Evolutionary conservation across 768 basidiomycete species (phyloP).

Genomic region (Cyclocybe aegerita): DNA sequence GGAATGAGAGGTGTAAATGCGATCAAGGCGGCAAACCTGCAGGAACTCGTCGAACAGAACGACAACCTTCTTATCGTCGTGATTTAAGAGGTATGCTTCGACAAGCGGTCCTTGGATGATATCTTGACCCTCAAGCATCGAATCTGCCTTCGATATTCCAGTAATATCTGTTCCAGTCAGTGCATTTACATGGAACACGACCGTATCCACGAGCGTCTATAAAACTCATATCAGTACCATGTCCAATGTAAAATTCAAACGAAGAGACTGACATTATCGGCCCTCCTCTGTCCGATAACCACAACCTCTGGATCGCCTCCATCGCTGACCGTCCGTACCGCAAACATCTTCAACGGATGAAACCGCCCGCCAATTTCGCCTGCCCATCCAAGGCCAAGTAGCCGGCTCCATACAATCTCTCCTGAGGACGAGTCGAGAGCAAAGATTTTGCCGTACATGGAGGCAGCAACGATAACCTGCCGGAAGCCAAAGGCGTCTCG

Average conservation of each 20-base stretch:
- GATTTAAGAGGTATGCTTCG: constrained; percentile 56
- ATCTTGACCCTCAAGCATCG: constrained; percentile 57
- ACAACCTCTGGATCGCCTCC: constrained; percentile 57
- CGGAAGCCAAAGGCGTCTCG: constrained; percentile 87
- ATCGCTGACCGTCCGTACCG: constrained; percentile 46
- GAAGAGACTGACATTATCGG: constrained; percentile 53
- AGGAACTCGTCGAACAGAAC: constrained; percentile 74
- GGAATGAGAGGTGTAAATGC: background rate
- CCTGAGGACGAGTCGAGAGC: constrained; percentile 83
- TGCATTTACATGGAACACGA: constrained; percentile 75
- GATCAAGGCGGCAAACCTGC: constrained; percentile 49
- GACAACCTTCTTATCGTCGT: constrained; percentile 44
- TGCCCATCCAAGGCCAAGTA: constrained; percentile 74
- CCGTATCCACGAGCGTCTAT: constrained; percentile 66
- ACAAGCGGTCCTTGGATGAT: constrained; percentile 57
- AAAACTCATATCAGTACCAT: constrained; percentile 2
- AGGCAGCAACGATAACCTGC: constrained; percentile 77
- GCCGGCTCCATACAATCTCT: constrained; percentile 73
- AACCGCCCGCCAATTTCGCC: constrained; percentile 53
- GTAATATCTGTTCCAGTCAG: constrained; percentile 69
- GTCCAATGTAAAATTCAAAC: background rate
- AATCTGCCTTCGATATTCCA: constrained; percentile 28
- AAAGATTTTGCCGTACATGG: constrained; percentile 71
- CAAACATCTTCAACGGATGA: constrained; percentile 61
- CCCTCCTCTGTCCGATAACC: constrained; percentile 58